phyloP scores from a whole-genome alignment of 345 rosid species.

The Eucalyptus marginata region DNA sequence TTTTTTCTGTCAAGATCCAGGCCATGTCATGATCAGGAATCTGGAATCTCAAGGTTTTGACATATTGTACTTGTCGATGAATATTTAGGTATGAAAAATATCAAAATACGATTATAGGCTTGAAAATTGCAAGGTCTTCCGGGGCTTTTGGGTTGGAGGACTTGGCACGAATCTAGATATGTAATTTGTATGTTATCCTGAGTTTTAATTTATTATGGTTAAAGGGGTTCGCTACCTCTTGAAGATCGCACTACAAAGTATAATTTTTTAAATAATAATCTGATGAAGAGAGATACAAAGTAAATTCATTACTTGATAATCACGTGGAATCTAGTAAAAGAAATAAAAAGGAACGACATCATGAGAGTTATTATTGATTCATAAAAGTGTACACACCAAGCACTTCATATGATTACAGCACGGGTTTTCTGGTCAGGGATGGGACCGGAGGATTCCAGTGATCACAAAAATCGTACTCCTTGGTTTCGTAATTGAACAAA shows the following conservation, averaged over 20 bases:
- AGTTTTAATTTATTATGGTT: background rate
- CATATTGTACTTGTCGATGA: background rate
- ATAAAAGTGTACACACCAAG: background rate
- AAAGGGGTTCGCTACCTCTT: background rate
- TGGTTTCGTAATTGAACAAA: background rate
- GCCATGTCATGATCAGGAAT: too few relatives aligned
- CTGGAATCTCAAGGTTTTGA: too few relatives aligned
- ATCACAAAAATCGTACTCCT: background rate
- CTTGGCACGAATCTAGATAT: background rate
- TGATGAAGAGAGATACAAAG: background rate
- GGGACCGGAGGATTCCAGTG: background rate
- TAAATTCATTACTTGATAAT: background rate
- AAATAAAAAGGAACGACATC: background rate
- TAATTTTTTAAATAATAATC: too few relatives aligned
- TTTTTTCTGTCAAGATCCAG: too few relatives aligned
- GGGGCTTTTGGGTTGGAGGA: background rate
- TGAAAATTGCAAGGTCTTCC: background rate
- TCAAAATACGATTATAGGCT: background rate
- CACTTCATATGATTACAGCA: background rate
- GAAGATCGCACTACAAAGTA: too few relatives aligned
- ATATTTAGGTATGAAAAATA: too few relatives aligned
- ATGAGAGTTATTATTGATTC: background rate
- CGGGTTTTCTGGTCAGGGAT: background rate
- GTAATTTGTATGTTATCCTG: background rate
- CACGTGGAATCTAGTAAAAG: background rate